Evolutionary conservation across 2,329 filamentous ascomycete species (phyloP).

Genomic region (Colletotrichum paranaense): DNA sequence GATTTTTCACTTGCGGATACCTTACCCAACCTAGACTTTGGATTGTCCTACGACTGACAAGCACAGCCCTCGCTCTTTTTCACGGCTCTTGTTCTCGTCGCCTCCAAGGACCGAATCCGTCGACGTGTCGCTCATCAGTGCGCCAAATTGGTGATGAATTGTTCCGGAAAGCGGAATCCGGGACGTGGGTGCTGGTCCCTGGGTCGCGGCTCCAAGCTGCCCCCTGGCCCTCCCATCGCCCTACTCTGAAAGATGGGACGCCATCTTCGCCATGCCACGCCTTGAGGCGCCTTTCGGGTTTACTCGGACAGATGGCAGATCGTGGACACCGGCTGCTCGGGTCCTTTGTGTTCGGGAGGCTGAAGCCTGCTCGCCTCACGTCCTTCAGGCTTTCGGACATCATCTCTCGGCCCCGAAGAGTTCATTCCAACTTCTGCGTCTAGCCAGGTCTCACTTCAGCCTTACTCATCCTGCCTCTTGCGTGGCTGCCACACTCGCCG

Average conservation of each 20-base stretch:
- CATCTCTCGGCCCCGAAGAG: not conserved
- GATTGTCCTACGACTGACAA: constrained; percentile 1
- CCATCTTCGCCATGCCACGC: not conserved
- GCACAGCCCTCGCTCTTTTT: not conserved
- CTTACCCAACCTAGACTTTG: not conserved
- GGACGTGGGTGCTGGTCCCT: not conserved
- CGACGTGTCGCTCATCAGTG: not conserved
- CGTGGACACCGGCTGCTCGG: constrained; percentile 9
- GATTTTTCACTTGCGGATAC: not conserved
- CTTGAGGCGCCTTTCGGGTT: not conserved
- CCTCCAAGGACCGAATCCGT: not conserved
- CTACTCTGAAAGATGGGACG: not conserved
- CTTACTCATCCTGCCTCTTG: constrained; percentile 16
- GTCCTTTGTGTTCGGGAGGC: not conserved
- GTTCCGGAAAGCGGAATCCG: not conserved
- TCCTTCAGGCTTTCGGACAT: not conserved
- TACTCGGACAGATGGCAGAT: not conserved
- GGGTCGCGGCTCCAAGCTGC: not conserved
- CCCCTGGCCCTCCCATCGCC: not conserved
- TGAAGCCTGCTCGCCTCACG: not conserved
- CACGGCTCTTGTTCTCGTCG: not conserved
- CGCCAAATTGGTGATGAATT: not conserved
- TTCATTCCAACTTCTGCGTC: constrained; percentile 18
- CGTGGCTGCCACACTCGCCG: constrained; percentile 21
- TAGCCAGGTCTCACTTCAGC: constrained; percentile 18